phyloP scores from a whole-genome alignment of 306 rosid species.

The Begonia fuchsioides region DNA sequence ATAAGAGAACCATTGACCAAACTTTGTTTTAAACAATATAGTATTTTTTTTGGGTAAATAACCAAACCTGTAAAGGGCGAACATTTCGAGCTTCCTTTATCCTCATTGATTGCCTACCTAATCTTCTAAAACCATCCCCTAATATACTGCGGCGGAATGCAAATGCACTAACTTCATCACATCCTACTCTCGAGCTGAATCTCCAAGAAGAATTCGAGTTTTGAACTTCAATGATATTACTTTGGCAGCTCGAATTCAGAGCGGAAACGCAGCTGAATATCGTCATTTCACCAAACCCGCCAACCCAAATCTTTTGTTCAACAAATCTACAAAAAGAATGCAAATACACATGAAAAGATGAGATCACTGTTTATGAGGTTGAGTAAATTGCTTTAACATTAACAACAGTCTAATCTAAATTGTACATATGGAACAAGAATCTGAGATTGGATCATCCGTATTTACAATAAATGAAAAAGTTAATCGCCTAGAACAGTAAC shows the following conservation, averaged over 20 bases:
- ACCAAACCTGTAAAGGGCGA: constrained; percentile 37
- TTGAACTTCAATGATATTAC: constrained; percentile 9
- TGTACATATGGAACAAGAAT: too few species aligned
- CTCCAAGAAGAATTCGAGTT: constrained; percentile 10
- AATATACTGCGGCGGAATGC: constrained; percentile 37
- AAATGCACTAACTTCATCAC: constrained; percentile 19
- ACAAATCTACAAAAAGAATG: too few species aligned
- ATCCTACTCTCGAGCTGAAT: constrained; percentile 12
- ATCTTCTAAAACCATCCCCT: constrained; percentile 24
- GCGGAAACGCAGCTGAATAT: constrained; percentile 43
- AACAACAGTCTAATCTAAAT: too few species aligned
- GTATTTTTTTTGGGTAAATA: not conserved
- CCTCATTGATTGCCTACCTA: constrained; percentile 14
- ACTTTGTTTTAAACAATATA: not conserved
- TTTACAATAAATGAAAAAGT: too few species aligned
- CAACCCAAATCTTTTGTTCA: not conserved
- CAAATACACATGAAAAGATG: too few species aligned
- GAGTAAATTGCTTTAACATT: too few species aligned
- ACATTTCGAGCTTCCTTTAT: constrained; percentile 20
- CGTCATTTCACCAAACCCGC: constrained; percentile 32
- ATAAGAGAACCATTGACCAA: not conserved
- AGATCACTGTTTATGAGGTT: too few species aligned
- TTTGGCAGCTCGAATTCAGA: constrained; percentile 30
- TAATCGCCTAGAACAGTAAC: too few species aligned
- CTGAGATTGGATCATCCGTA: too few species aligned